Percentiles rank a stretch among this genome's conserved stretches.
phyloP scores from a whole-genome alignment of 805 yeast species.

The Candida pseudofarinosa region DNA sequence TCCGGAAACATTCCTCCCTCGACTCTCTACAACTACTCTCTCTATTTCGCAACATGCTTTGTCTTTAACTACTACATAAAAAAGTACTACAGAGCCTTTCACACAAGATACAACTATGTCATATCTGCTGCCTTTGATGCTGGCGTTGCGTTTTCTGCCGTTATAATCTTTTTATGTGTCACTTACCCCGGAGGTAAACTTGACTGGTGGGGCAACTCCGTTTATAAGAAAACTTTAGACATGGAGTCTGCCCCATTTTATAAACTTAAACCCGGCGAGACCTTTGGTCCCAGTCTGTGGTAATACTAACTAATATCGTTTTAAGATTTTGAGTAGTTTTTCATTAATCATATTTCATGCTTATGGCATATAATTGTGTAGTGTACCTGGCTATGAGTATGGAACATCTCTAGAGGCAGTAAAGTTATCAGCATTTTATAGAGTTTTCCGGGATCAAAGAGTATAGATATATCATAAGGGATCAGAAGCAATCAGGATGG shows the following conservation, averaged over 20 bases:
- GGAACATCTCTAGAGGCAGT: not conserved
- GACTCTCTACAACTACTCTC: conserved; percentile 10
- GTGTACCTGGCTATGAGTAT: not conserved
- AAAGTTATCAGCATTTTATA: no score
- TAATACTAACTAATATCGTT: no score
- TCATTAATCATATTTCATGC: no score
- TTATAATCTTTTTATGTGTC: conserved; percentile 46
- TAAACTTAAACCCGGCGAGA: conserved; percentile 4
- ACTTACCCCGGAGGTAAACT: conserved; percentile 10
- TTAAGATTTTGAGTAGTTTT: no score
- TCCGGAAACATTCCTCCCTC: conserved; percentile 8
- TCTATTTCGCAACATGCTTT: conserved; percentile 27
- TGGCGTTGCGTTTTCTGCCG: conserved; percentile 51
- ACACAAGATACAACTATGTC: conserved; percentile 61
- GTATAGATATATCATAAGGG: no score
- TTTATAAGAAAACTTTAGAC: conserved; percentile 2
- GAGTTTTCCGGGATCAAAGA: no score
- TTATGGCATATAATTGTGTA: no score
- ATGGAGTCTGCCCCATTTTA: conserved; percentile 2
- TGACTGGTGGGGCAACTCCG: conserved; percentile 6
- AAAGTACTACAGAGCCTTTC: conserved; percentile 43
- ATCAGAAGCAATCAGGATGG: conserved; percentile 13
- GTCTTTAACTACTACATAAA: conserved; percentile 48
- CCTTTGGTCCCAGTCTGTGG: conserved; percentile 5
- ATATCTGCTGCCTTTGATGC: conserved; percentile 48